Evolutionary conservation across 179 eudicot genomes (phyloP).

Genomic region (Drosera spatulata): DNA sequence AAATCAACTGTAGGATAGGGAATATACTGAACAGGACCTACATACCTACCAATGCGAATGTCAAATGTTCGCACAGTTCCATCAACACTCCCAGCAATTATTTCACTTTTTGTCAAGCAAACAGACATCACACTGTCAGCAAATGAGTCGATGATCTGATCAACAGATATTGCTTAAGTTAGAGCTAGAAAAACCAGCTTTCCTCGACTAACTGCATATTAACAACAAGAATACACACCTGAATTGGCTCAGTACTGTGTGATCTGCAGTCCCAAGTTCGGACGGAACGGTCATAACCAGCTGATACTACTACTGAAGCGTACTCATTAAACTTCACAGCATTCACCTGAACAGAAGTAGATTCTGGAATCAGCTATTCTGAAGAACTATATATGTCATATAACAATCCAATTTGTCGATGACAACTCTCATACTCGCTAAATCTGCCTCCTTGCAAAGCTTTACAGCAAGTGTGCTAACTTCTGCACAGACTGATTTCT

Average conservation of each 20-base stretch:
- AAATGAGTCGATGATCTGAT: conserved; percentile 80
- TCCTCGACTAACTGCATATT: no score
- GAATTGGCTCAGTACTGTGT: conserved; percentile 92
- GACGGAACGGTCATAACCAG: conserved; percentile 84
- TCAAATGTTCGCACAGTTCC: conserved; percentile 95
- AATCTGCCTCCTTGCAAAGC: no score
- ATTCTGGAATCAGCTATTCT: background rate
- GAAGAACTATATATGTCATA: background rate
- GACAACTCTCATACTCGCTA: no score
- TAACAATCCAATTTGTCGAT: no score
- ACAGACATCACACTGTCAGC: conserved; percentile 96
- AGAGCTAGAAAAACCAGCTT: no score
- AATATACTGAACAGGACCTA: conserved; percentile 1
- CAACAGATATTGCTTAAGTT: background rate
- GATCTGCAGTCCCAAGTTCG: conserved; percentile 97
- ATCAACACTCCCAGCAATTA: conserved; percentile 97
- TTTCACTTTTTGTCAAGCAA: conserved; percentile 70
- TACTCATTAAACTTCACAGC: conserved; percentile 91
- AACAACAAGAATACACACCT: conserved; percentile 20
- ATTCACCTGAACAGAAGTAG: conserved; percentile 50
- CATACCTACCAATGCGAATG: conserved; percentile 92
- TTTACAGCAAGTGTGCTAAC: no score
- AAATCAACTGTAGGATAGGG: background rate
- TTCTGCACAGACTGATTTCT: no score
- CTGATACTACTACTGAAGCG: conserved; percentile 81